These are phyloP conservation scores for Cardamine occulta DNA, from an alignment of 345 rosid genomes.

Conservation along the genomic window DNA sequence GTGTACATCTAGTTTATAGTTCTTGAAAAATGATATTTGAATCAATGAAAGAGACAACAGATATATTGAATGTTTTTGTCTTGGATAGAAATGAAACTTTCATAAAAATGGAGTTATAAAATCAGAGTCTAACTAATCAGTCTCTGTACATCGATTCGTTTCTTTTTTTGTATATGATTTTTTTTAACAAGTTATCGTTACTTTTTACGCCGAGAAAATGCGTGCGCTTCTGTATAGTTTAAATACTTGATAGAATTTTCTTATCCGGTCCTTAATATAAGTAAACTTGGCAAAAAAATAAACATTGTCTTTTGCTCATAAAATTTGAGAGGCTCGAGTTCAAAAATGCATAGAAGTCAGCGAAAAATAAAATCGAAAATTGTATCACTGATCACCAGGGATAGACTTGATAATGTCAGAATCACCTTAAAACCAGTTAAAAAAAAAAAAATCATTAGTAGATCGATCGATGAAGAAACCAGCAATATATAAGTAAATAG, in stretches of 20 bases:
- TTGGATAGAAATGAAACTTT: too few relatives aligned
- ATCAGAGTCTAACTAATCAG: not conserved
- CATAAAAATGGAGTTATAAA: not conserved
- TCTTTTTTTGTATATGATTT: not conserved
- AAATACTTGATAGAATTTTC: not conserved
- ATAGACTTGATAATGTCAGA: slow-evolving; percentile 76
- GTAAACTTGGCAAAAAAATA: not conserved
- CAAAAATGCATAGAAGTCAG: not conserved
- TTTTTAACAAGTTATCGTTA: not conserved
- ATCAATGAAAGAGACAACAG: not conserved
- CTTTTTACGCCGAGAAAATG: not conserved
- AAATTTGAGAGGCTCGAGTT: slow-evolving; percentile 19
- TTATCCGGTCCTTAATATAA: not conserved
- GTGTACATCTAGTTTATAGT: not conserved
- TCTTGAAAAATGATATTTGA: not conserved
- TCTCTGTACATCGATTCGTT: not conserved
- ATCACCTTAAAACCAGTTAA: slow-evolving; percentile 53
- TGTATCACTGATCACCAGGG: slow-evolving; percentile 61
- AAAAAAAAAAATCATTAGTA: not conserved
- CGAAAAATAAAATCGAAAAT: not conserved
- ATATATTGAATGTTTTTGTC: too few relatives aligned
- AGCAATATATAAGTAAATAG: not conserved
- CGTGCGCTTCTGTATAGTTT: not conserved
- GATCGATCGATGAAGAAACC: slow-evolving; percentile 2
- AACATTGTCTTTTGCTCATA: slow-evolving; percentile 10